Percentiles rank a stretch among this genome's conserved stretches.
Conservation (phyloP, 1,284 basidiomycete genomes). For the Ustilago loliicola region DNA sequence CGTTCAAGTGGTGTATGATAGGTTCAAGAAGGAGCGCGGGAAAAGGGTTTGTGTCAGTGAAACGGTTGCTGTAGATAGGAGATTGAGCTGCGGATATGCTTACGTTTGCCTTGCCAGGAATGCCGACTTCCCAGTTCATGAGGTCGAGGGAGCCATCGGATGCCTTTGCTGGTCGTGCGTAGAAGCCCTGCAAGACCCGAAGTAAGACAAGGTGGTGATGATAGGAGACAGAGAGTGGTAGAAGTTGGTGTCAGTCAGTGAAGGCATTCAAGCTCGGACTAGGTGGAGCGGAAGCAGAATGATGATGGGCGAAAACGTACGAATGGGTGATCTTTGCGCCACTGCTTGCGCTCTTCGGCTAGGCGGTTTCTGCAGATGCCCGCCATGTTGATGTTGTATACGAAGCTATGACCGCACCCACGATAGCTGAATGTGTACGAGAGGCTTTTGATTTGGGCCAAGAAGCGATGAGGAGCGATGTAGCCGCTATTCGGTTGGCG, state of each 20-base stretch:
- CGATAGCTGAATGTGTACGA: no score
- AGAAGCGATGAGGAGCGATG: neutral
- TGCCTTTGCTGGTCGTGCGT: constrained; percentile 89
- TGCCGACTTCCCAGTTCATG: constrained; percentile 95
- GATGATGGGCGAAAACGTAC: constrained; percentile 75
- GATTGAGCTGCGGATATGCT: constrained; percentile 14
- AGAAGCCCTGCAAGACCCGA: constrained; percentile 82
- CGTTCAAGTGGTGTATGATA: neutral
- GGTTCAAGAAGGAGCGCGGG: neutral
- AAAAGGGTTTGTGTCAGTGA: neutral
- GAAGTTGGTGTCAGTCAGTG: constrained; percentile 6
- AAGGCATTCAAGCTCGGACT: neutral
- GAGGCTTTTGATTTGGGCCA: neutral
- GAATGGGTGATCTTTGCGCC: constrained; percentile 99
- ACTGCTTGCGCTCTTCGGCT: constrained; percentile 97
- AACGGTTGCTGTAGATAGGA: neutral
- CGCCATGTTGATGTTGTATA: constrained; percentile 31
- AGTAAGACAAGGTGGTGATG: neutral
- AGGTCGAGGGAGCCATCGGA: constrained; percentile 94
- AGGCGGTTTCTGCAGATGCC: constrained; percentile 73
- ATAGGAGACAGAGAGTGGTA: neutral
- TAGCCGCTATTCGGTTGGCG: neutral
- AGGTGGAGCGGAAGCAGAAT: neutral
- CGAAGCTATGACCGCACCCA: no score
- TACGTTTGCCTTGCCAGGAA: constrained; percentile 72